Conservation (phyloP, 176 grass and related monocot species). For the Eragrostis nindensis region DNA sequence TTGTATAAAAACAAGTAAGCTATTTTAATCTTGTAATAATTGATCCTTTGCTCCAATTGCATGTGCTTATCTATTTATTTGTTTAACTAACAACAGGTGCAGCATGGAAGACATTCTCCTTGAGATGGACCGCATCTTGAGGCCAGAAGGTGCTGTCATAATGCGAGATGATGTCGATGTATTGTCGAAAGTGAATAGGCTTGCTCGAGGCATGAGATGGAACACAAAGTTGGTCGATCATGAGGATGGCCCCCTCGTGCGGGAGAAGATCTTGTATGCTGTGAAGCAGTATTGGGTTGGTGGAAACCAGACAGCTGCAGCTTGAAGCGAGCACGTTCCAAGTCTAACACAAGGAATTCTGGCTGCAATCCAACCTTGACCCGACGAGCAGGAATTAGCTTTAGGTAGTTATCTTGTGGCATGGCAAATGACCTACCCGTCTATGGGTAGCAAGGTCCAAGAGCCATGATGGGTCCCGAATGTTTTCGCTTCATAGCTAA, state of each 20-base stretch:
- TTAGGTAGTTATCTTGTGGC: background rate
- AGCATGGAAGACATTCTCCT: constrained; percentile 78
- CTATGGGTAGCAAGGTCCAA: background rate
- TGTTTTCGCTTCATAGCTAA: background rate
- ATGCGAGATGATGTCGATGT: constrained; percentile 65
- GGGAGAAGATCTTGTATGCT: constrained; percentile 74
- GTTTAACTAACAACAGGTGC: constrained; percentile 51
- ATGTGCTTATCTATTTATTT: constrained; percentile 7
- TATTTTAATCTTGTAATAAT: background rate
- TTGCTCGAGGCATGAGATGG: constrained; percentile 82
- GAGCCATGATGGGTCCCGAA: background rate
- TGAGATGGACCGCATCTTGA: constrained; percentile 88
- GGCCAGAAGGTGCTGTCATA: constrained; percentile 79
- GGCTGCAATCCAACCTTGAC: constrained; percentile 24
- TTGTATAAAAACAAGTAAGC: constrained; percentile 78
- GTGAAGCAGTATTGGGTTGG: constrained; percentile 87
- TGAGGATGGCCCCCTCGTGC: constrained; percentile 60
- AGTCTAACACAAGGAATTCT: constrained; percentile 30
- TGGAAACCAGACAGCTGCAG: constrained; percentile 63
- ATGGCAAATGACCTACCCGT: background rate
- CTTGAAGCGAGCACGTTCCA: constrained; percentile 31
- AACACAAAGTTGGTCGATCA: constrained; percentile 76
- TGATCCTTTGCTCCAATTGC: background rate
- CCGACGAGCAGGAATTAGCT: constrained; percentile 2
- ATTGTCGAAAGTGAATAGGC: constrained; percentile 64